Base-by-base conservation (phyloP, 257 asterid genomes). In the Lantana camara region DNA sequence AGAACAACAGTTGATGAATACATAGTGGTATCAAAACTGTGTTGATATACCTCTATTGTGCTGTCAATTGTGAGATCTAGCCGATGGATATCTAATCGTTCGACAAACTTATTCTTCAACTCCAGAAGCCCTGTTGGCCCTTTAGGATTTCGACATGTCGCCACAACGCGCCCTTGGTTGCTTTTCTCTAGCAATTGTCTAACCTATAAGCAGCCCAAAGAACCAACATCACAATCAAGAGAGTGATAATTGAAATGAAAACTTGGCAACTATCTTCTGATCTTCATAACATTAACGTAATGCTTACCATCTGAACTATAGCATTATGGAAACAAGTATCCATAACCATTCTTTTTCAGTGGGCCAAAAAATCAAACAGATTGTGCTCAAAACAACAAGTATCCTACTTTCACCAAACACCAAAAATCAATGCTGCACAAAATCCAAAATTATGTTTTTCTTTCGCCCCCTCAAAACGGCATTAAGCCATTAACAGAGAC, bases 21-120 rank as follows among this genome's bases (percentile, higher is more conserved):
- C 40, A 48, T n/a, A n/a, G n/a, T n/a, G n/a, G n/a, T n/a, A n/a
- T n/a, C n/a, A n/a, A n/a, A n/a, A n/a, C n/a, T n/a, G n/a, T n/a
- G n/a, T n/a, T n/a, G n/a, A n/a, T n/a, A n/a, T 65, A 88, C 99
- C 99, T 90, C 91, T 22, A 93, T 87, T 4, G 95, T 87, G 79
- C 86, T 83, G 73, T 93, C 97, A 16, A 69, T 34, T 7, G 95
- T 82, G 63, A 93, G 95, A 82, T 93, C 96, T 60, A 93, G 75
- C 52, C 32, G 77, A 73, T 73, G 94, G 73, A 93, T 73, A 76
- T 93, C 95, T 23, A 93, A 82, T 38, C 99, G 95, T 16, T 80
- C 80, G 1, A 78, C 58, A 56, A 93, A 90, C 77, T 71, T 84
- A 42, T 76, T 75, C 82, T 83, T 90, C 82, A 93, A 75, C 23